Evolutionary conservation across 1,284 basidiomycete genomes (phyloP).

Genomic region (Leccinum angustisporum): DNA sequence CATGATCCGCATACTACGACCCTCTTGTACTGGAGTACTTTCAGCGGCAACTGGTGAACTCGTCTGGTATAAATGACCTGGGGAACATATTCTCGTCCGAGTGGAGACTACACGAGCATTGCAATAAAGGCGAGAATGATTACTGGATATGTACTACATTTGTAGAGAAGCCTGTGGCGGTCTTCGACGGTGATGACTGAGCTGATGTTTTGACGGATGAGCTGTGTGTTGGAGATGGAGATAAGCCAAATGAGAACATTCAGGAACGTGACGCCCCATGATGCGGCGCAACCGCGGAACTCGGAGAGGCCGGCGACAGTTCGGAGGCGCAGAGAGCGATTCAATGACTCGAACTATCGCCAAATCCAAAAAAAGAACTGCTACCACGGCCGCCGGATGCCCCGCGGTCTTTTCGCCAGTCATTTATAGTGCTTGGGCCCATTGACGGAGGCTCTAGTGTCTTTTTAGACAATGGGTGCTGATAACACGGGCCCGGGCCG

Average conservation of each 20-base stretch:
- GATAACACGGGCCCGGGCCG: neutral
- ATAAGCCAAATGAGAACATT: neutral
- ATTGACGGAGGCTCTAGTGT: conserved; percentile 59
- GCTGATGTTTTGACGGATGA: neutral
- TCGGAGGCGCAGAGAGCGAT: no score
- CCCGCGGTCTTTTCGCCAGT: conserved; percentile 68
- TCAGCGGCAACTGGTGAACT: neutral
- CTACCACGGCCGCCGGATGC: conserved; percentile 75
- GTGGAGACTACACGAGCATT: neutral
- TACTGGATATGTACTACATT: neutral
- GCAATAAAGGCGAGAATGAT: neutral
- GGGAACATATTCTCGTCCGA: neutral
- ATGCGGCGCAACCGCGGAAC: neutral
- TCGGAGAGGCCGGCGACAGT: neutral
- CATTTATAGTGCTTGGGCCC: conserved; percentile 65
- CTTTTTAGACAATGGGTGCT: neutral
- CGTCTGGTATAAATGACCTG: neutral
- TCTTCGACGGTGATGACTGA: neutral
- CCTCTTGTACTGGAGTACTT: neutral
- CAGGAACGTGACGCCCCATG: neutral
- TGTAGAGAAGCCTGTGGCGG: neutral
- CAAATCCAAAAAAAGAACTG: conserved; percentile 70
- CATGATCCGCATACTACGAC: neutral
- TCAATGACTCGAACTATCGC: conserved; percentile 38
- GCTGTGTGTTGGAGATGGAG: neutral